Base-by-base conservation (phyloP, 208 protist species). In the Naegleria lovaniensis region DNA sequence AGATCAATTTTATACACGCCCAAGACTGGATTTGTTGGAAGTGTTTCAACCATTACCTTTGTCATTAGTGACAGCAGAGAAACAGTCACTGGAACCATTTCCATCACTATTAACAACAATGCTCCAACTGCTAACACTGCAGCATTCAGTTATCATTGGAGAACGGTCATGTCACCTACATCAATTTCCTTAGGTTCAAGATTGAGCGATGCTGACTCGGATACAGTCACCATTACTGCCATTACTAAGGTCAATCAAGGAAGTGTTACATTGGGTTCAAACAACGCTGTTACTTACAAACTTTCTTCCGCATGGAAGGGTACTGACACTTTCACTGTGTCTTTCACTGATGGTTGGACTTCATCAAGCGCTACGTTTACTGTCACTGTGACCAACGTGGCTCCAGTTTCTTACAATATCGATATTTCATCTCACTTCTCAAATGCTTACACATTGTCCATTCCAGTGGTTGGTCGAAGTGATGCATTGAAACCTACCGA, bases 261-360 rank as follows among this genome's bases (percentile, higher is more conserved):
- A 36, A 79, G 13, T 9, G 43, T 88, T 55, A 5, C 9, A 38
- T 25, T 25, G 4, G 41, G 11, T 33, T 36, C 39, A 29, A 43
- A 33, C 2, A 40, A 40, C 1, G 25, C 13, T 15, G 85, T 88
- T 58, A n/a, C 9, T 3, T 88, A 58, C 41, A 88, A 88, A 15
- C 9, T 29, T 19, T 38, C 13, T 39, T 38, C 22, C 4, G 13
- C 19, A 15, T 88, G 19, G 19, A 39, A 40, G 22, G 85, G 85
- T 22, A 88, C 39, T 39, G 43, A 51, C 38, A 39, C 85, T 13
- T 88, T 88, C 85, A 51, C 39, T 58, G 85, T 88, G 3, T 15
- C 41, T 22, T 48, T 58, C 85, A 88, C 39, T 38, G 85, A 88
- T 38, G 43, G 85, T 5, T 88, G 85, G 85, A 38, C 85, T 19